Base-by-base conservation (phyloP, 352 stramenopile species). In the Pythium guiyangense region DNA sequence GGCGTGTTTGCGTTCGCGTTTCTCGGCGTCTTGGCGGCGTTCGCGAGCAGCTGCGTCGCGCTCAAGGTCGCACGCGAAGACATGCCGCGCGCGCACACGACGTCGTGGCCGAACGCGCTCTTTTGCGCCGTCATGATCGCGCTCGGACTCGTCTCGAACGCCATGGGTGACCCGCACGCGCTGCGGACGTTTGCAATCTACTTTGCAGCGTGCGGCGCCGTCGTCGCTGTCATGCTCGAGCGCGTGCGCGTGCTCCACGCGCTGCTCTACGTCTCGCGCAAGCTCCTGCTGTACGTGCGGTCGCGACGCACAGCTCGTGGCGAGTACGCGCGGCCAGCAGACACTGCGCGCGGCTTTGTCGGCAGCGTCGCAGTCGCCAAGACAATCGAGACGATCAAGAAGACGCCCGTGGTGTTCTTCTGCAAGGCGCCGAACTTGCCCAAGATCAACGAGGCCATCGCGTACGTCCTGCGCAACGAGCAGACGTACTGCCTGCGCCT, bases 1-100 rank as follows among this genome's bases (percentile, higher is more conserved):
- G 84, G 85, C 17, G 86, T 96, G 8, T 97, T 94, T 59, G 90
- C 78, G 42, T 92, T 89, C 54, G 77, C 86, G 15, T 97, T 96
- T 51, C 60, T 96, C 2, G 75, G 71, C 0, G 63, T 95, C 2
- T 92, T 97, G 77, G 67, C 65, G 6, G 75, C 96, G 53, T 97
- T 96, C 62, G 74, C 84, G 22, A 67, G 69, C 39, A 83, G 82
- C 17, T 91, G 82, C 50, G 87, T 96, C 55, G 39, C 92, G 25
- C 81, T 96, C 29, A 96, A 96, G 66, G 64, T 79, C 49, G 96
- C 96, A 64, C 73, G 88, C 15, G 77, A 78, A 3, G 71, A 78
- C 20, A 82, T 96, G 35, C 86, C 84, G 0, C 62, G 83, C 20
- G 71, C 76, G 10, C 22, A 22, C 22, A 22, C 22, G n/a, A 66